These are phyloP conservation scores for Penicillium daleae DNA, from an alignment of 495 filamentous ascomycete genomes.

Conservation along the genomic window DNA sequence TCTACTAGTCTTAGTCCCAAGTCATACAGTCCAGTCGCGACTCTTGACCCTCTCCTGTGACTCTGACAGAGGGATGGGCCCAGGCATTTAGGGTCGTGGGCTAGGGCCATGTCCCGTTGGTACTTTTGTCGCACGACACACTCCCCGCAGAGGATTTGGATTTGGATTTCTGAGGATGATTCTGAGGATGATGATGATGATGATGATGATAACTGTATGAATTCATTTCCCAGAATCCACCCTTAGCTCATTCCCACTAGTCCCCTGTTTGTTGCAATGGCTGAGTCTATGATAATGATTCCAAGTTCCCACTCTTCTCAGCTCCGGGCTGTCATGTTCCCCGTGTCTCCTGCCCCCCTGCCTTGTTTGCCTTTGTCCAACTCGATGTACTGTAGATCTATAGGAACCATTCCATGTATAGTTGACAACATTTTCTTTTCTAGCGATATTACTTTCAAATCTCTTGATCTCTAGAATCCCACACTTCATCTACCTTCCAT, in stretches of 20 bases:
- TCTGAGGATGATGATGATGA: no score
- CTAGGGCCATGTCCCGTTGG: constrained; percentile 2
- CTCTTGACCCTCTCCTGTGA: no score
- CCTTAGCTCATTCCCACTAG: not conserved
- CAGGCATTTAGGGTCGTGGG: not conserved
- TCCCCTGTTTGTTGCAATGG: not conserved
- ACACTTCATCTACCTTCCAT: no score
- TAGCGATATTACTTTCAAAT: not conserved
- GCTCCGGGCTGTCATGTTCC: not conserved
- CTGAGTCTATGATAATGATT: not conserved
- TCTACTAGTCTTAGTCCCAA: no score
- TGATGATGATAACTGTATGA: not conserved
- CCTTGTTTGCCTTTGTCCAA: not conserved
- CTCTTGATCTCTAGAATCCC: no score
- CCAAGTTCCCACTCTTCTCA: not conserved
- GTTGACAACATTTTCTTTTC: not conserved
- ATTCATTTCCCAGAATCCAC: not conserved
- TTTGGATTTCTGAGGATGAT: not conserved
- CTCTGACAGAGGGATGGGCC: no score
- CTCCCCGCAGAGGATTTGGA: not conserved
- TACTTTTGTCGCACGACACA: constrained; percentile 13
- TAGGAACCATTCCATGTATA: not conserved
- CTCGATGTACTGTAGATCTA: constrained; percentile 1
- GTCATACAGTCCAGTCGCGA: no score
- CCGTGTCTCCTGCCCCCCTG: not conserved